Base-by-base conservation (phyloP, 2,329 filamentous ascomycete species). In the Clonostachys sp. region DNA sequence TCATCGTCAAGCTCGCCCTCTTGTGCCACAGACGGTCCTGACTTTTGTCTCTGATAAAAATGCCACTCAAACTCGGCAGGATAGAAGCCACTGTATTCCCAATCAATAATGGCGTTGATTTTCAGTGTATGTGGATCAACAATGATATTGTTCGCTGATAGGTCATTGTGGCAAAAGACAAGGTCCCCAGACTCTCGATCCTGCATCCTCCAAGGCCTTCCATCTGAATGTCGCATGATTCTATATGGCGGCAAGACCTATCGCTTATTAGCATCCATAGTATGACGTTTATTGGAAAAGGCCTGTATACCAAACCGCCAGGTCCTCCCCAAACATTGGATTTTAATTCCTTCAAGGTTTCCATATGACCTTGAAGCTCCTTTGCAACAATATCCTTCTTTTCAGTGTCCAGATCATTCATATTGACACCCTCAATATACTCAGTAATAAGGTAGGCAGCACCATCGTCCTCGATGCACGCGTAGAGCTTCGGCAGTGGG, bases 11-110 rank as follows among this genome's bases (percentile, higher is more conserved):
- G 35, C 48, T 55, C 51, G 13, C 36, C 47, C 18, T 49, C 39
- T 20, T 48, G 50, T 13, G 51, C 50, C 38, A 53, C 24, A 7
- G 52, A 54, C 16, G 50, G 53, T 47, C 44, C 59, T 30, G 24
- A 30, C 24, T 30, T 30, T 50, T 48, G 53, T 54, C 47, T 46
- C 12, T 39, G 45, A 48, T 45, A 58, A 52, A 48, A 59, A 44
- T 40, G 48, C 48, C 18, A 47, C 41, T 54, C 56, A 53, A 49
- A 68, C 44, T 48, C 51, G 35, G 48, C 46, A n/a, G 62, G 64
- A 51, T 51, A 70, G 56, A 62, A 67, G 18, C 62, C 66, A 12
- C 59, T 60, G 50, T 64, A 66, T 48, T 71, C 66, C 66, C 65
- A 70, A 44, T 68, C 66, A 16, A 70, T 57, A 35, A 68, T 64